Percentiles rank a stretch among this genome's conserved stretches.
These are phyloP conservation scores for Hypoxylon rubiginosum DNA, from an alignment of 2,329 filamentous ascomycete species.

Conservation along the genomic window DNA sequence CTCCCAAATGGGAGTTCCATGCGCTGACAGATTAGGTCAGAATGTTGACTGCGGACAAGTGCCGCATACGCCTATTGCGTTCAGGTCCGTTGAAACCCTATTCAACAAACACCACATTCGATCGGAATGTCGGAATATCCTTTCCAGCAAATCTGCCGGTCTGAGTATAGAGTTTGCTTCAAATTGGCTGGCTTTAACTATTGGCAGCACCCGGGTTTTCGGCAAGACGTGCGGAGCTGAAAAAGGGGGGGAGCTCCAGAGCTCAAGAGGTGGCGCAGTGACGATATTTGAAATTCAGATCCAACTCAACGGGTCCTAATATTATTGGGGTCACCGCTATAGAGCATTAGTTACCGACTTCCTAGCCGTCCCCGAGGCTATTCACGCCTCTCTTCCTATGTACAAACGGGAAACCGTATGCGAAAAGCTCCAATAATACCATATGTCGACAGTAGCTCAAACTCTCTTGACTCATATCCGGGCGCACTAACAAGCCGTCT, in stretches of 20 bases:
- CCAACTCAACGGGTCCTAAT: not conserved
- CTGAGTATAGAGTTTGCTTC: not conserved
- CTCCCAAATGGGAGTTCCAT: not conserved
- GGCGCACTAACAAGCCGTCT: conserved; percentile 8
- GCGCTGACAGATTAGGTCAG: conserved; percentile 3
- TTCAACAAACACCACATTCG: not conserved
- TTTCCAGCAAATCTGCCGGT: not conserved
- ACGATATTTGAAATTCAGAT: not conserved
- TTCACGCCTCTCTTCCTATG: not conserved
- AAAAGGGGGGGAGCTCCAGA: not conserved
- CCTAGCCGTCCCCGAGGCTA: not conserved
- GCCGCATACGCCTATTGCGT: not conserved
- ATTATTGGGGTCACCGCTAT: not conserved
- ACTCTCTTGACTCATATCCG: conserved; percentile 27
- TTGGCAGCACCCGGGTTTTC: not conserved
- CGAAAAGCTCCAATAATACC: not conserved
- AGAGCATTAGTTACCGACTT: not conserved
- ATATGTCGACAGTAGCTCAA: conserved; percentile 17
- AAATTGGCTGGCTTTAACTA: not conserved
- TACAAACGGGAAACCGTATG: not conserved
- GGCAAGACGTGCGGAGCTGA: not conserved
- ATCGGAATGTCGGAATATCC: not conserved
- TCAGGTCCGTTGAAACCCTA: conserved; percentile 20
- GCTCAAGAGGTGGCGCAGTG: not conserved
- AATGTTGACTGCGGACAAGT: not conserved